A percentile compares a stretch with the other conserved stretches of the same genome.
Conservation (phyloP, 192 early-diverging fungal species). For the Pilobolus umbonatus region DNA sequence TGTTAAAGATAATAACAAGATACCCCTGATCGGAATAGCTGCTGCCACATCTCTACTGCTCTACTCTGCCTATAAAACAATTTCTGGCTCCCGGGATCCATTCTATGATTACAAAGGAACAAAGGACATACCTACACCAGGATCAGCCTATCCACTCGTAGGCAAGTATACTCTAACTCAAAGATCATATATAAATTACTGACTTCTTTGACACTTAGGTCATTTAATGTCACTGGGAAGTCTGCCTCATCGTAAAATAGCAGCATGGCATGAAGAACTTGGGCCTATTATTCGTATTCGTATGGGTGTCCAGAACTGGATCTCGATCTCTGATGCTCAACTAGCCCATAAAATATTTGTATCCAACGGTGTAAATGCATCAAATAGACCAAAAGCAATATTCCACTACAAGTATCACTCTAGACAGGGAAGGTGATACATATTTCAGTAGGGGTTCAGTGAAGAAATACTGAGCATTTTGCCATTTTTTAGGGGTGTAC, state of each 20-base stretch:
- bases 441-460: neutral
- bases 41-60: neutral
- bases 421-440: neutral
- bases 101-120: neutral
- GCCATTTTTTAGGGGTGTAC: neutral
- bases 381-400: neutral
- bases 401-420: neutral
- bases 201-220: neutral
- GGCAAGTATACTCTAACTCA: neutral
- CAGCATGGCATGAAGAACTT: conserved; percentile 8
- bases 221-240: conserved; percentile 3
- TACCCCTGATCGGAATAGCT: neutral
- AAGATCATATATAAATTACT: neutral
- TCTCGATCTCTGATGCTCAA: neutral
- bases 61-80: neutral
- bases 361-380: neutral
- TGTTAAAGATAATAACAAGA: neutral
- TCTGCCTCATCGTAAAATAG: neutral
- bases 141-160: neutral
- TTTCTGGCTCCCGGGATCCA: neutral
- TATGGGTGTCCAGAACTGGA: conserved; percentile 17
- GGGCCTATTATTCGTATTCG: conserved; percentile 11
- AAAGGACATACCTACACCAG: neutral
- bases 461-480: too few relatives aligned
- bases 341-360: conserved; percentile 15